Percentiles rank a stretch among this genome's conserved stretches.
These are phyloP conservation scores for Fusarium keratoplasticum DNA, from an alignment of 2,329 filamentous ascomycete genomes.

Conservation along the genomic window DNA sequence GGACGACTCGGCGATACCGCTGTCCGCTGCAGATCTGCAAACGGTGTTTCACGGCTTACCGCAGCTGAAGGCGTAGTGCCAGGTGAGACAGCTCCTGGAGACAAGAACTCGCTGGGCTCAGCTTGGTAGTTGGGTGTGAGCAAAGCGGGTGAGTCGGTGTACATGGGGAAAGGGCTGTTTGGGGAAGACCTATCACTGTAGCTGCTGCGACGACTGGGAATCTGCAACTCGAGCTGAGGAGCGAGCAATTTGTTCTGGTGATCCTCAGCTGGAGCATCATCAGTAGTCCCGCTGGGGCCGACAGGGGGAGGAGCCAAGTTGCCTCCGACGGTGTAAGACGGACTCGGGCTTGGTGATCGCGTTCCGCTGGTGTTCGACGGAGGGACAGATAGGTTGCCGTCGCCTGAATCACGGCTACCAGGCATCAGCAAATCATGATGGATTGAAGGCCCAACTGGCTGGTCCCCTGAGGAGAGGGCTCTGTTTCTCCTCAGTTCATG, in stretches of 20 bases:
- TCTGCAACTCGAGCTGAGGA: conserved; percentile 56
- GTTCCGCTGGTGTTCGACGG: conserved; percentile 28
- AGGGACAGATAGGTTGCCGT: conserved; percentile 30
- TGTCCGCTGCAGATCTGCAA: conserved; percentile 56
- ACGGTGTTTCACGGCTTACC: conserved; percentile 59
- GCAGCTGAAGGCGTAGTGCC: conserved; percentile 57
- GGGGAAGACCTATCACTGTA: conserved; percentile 61
- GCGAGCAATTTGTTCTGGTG: conserved; percentile 15
- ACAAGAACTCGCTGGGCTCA: conserved; percentile 66
- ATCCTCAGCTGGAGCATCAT: conserved; percentile 17
- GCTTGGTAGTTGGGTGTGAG: conserved; percentile 55
- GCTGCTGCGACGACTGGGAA: conserved; percentile 58
- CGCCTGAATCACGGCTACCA: conserved; percentile 29
- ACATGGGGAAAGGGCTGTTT: conserved; percentile 75
- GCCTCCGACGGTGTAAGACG: conserved; percentile 53
- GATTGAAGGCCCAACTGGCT: conserved; percentile 27
- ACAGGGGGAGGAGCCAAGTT: conserved; percentile 56
- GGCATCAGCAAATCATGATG: conserved; percentile 37
- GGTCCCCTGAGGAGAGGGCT: conserved; percentile 61
- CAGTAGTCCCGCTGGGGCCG: conserved; percentile 35
- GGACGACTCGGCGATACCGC: conserved; percentile 55
- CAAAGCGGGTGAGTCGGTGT: conserved; percentile 67
- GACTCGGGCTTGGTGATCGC: conserved; percentile 45
- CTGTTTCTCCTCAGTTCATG: conserved; percentile 46
- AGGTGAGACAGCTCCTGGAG: conserved; percentile 51